Conservation (phyloP, 352 stramenopile genomes). For the Globisporangium alternatum region DNA sequence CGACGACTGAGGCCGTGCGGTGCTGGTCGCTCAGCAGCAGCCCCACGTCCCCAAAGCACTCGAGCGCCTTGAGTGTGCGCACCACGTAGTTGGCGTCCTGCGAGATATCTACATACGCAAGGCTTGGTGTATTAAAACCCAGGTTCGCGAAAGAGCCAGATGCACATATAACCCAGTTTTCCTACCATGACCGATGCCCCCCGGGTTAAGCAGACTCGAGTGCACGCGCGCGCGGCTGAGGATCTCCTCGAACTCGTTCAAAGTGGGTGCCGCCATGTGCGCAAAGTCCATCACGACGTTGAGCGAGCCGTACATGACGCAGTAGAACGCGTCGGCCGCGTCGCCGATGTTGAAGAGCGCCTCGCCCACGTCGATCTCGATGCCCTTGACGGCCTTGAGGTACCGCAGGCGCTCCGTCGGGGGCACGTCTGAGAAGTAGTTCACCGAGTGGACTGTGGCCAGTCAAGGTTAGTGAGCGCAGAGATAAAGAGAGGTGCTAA, state of each 20-base stretch:
- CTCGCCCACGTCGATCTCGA: conserved; percentile 61
- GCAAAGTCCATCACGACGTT: conserved; percentile 75
- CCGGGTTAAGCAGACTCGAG: conserved; percentile 62
- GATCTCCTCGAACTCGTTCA: conserved; percentile 74
- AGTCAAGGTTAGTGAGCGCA: neutral
- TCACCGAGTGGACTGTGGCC: conserved; percentile 45
- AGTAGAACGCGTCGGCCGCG: conserved; percentile 70
- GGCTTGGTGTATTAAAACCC: neutral
- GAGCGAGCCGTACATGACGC: conserved; percentile 70
- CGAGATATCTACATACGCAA: conserved; percentile 17
- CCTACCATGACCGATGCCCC: conserved; percentile 35
- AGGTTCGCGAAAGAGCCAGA: too few species aligned
- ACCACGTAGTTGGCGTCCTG: conserved; percentile 60
- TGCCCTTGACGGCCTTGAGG: conserved; percentile 58
- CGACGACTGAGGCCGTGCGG: conserved; percentile 65
- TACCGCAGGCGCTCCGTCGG: conserved; percentile 52
- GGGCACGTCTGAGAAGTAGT: conserved; percentile 63
- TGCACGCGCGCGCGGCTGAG: conserved; percentile 65
- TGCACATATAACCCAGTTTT: neutral
- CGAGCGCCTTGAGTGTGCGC: conserved; percentile 54
- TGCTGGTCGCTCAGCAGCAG: conserved; percentile 52
- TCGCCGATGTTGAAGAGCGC: conserved; percentile 71
- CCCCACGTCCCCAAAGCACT: conserved; percentile 73
- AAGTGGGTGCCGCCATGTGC: conserved; percentile 55
- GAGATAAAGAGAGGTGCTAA: neutral